Base-by-base conservation (phyloP, 2,329 filamentous ascomycete species). In the Acephala macrosclerotiorum region DNA sequence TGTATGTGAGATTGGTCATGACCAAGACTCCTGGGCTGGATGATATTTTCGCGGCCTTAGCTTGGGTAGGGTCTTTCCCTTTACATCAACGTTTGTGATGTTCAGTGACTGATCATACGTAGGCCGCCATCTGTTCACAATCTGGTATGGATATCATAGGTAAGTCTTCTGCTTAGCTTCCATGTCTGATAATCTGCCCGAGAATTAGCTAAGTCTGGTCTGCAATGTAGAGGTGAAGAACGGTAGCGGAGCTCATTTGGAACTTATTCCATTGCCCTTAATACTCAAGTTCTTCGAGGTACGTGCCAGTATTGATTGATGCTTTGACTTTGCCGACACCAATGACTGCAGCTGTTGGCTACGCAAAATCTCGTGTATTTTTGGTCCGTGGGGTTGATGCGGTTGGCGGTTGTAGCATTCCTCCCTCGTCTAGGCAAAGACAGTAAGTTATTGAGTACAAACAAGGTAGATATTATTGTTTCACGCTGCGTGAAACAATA, bases 341-440 rank as follows among this genome's bases (percentile, higher is more conserved):
- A 45, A 57, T 70, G 58, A n/a, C 25, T 53, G 38, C 33, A 67
- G 60, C 11, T 58, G 33, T 38, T 69, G 25, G 55, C 53, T 26
- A 64, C 60, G 14, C 60, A 66, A 45, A 66, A 69, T n/a, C 55
- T 73, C 2, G 25, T 71, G 11, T 72, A 70, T 53, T 76, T 80
- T 61, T 72, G 75, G 65, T 69, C 68, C 1, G 72, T 77, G 0
- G 77, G 76, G 18, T 66, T 77, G 6, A 74, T 79, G 29, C 72
- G 78, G 26, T 60, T 79, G 8, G 71, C 76, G 1, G 76, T 80
- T 42, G 70, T 76, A 7, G 74, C 76, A 12, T 78, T 80, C 63
- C 65, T 79, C 16, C 74, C 75, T 8, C 75, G 77, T 16, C 68
- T 80, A 22, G 71, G 68, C 59, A 76, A 74, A 68, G 75, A 78